A percentile compares a stretch with the other conserved stretches of the same genome.
Conservation (phyloP, 176 grass and related monocot species). For the Carex littledalei region DNA sequence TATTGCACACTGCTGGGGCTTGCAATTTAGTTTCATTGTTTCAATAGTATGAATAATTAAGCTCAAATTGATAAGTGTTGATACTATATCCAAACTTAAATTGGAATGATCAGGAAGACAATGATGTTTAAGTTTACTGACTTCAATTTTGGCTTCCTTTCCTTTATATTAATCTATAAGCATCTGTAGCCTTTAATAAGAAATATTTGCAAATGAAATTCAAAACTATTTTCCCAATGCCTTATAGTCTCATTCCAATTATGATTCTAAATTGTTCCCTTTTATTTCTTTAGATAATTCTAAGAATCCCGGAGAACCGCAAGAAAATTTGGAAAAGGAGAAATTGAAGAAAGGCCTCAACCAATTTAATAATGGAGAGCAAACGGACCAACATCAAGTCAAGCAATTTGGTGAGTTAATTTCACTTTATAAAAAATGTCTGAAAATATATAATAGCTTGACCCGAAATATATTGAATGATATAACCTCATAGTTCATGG, state of each 20-base stretch:
- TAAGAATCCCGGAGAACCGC: not conserved
- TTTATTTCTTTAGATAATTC: not conserved
- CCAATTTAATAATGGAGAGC: not conserved
- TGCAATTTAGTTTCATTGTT: not conserved
- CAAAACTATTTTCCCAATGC: not conserved
- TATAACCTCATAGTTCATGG: not conserved
- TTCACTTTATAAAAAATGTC: not conserved
- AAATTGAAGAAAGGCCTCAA: not conserved
- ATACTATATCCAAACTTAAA: not conserved
- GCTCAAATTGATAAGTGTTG: not conserved
- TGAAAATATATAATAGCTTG: not conserved
- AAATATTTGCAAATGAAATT: not conserved
- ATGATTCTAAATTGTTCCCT: not conserved
- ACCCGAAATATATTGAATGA: not conserved
- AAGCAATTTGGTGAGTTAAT: slow-evolving; percentile 1
- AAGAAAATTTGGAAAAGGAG: not conserved
- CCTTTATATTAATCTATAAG: not conserved
- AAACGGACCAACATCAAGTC: not conserved
- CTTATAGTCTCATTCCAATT: not conserved
- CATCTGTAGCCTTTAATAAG: not conserved
- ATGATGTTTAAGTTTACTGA: not conserved
- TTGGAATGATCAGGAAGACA: not conserved
- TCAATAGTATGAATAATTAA: not conserved
- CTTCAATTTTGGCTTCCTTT: not conserved
- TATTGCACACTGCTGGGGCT: not conserved